Percentiles rank a stretch among this genome's conserved stretches.
Conservation (phyloP, 192 early-diverging fungal species). For the Backusella liffmaniae region DNA sequence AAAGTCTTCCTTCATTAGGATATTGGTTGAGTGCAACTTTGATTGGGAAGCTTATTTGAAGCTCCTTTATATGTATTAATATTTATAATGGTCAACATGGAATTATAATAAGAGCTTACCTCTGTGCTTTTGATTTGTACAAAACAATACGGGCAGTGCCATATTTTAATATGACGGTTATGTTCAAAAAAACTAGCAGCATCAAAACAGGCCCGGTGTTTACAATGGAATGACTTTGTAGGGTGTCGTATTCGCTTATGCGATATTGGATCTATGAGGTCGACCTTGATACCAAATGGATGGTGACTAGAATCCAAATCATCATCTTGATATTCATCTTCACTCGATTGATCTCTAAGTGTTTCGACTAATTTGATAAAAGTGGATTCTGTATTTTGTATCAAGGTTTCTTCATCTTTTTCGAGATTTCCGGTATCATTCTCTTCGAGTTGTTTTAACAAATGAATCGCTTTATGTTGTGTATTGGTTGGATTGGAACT, state of each 20-base stretch:
- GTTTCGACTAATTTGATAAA: not conserved
- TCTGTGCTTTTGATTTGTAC: slow-evolving; percentile 13
- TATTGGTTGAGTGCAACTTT: slow-evolving; percentile 2
- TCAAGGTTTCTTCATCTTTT: not conserved
- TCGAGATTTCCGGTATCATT: not conserved
- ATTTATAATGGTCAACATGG: not conserved
- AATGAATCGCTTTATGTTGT: not conserved
- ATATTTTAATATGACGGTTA: not conserved
- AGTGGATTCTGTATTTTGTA: not conserved
- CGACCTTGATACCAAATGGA: not conserved
- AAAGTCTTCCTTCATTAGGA: slow-evolving; percentile 10
- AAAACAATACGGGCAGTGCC: slow-evolving; percentile 11
- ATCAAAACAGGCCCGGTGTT: slow-evolving; percentile 9
- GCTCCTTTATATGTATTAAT: not conserved
- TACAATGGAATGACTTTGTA: not conserved
- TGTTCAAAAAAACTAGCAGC: not conserved
- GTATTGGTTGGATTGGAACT: not conserved
- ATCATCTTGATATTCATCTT: slow-evolving; percentile 7
- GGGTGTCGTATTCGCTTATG: slow-evolving; percentile 13
- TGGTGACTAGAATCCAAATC: not conserved
- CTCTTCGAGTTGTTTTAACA: not conserved
- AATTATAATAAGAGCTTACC: not conserved
- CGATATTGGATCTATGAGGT: not conserved
- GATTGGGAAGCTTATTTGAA: slow-evolving; percentile 1
- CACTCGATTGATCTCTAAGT: slow-evolving; percentile 2